A percentile compares a stretch with the other conserved stretches of the same genome.
Conservation (phyloP, 176 grass and related monocot genomes). For the Themeda triandra region DNA sequence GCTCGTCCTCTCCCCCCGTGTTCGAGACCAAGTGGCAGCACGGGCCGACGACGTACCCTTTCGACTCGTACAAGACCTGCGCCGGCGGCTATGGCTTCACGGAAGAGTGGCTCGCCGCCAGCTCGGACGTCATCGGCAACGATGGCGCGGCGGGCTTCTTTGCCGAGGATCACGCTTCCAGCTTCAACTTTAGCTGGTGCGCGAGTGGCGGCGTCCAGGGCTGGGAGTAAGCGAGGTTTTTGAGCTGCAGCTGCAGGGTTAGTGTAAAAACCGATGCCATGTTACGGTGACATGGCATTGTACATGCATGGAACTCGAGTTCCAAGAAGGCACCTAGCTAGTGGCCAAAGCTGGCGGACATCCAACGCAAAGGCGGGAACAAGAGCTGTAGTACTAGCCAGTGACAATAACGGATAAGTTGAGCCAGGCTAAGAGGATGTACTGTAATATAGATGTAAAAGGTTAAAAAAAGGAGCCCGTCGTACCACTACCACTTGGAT, state of each 20-base stretch:
- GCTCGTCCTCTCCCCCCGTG: conserved; percentile 15
- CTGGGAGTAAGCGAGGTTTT: conserved; percentile 21
- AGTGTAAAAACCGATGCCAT: conserved; percentile 27
- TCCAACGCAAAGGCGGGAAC: not conserved
- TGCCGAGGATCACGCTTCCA: conserved; percentile 36
- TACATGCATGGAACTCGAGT: conserved; percentile 5
- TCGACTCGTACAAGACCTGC: conserved; percentile 24
- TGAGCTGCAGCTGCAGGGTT: not conserved
- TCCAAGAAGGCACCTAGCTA: not conserved
- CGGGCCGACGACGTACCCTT: not conserved
- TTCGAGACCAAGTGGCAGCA: conserved; percentile 39
- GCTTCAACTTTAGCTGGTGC: conserved; percentile 47
- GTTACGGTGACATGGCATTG: not conserved
- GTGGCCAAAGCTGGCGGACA: not conserved
- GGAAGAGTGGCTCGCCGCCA: conserved; percentile 36
- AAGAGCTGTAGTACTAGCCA: not conserved
- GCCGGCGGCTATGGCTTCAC: conserved; percentile 19
- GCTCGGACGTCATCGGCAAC: conserved; percentile 24
- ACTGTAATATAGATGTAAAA: conserved; percentile 11
- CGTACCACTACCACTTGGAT: not conserved
- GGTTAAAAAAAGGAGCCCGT: not conserved
- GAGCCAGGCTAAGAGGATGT: not conserved
- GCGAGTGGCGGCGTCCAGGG: not conserved
- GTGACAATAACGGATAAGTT: not conserved
- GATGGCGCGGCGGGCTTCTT: conserved; percentile 34